These are phyloP conservation scores for Parastagonospora nodorum DNA, from an alignment of 2,329 filamentous ascomycete genomes.

Conservation along the genomic window DNA sequence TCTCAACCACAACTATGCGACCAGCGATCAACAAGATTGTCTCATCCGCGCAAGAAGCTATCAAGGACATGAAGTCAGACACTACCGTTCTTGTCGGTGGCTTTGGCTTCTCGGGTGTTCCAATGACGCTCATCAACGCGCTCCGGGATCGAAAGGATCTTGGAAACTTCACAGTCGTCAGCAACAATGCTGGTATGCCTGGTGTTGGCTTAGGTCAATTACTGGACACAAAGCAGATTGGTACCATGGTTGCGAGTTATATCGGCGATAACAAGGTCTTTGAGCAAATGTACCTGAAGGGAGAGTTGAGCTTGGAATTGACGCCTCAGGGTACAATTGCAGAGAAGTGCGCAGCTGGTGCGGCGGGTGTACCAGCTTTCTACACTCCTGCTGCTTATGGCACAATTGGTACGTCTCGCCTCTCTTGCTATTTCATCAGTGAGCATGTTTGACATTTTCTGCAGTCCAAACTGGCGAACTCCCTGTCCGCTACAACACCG, in stretches of 20 bases:
- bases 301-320: constrained; percentile 75
- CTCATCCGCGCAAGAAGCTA: constrained; percentile 44
- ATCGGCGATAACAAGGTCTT: constrained; percentile 78
- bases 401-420: constrained; percentile 54
- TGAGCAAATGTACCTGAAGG: constrained; percentile 74
- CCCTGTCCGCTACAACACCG: constrained; percentile 64
- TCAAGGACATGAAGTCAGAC: constrained; percentile 46
- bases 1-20: constrained; percentile 39
- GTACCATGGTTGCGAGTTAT: constrained; percentile 74
- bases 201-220: constrained; percentile 72
- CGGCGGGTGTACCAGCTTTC: constrained; percentile 79
- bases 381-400: constrained; percentile 74
- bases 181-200: constrained; percentile 78
- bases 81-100: constrained; percentile 46
- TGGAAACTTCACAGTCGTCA: constrained; percentile 69
- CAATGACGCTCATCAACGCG: constrained; percentile 48
- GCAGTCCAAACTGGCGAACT: constrained; percentile 69
- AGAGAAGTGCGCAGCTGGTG: constrained; percentile 73
- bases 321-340: constrained; percentile 78
- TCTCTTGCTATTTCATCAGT: neutral
- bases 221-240: constrained; percentile 70
- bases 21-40: constrained; percentile 48
- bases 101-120: constrained; percentile 47
- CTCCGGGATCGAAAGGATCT: constrained; percentile 43
- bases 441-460: constrained; percentile 6